Base-by-base conservation (phyloP, 257 asterid genomes). In the Lantana camara region DNA sequence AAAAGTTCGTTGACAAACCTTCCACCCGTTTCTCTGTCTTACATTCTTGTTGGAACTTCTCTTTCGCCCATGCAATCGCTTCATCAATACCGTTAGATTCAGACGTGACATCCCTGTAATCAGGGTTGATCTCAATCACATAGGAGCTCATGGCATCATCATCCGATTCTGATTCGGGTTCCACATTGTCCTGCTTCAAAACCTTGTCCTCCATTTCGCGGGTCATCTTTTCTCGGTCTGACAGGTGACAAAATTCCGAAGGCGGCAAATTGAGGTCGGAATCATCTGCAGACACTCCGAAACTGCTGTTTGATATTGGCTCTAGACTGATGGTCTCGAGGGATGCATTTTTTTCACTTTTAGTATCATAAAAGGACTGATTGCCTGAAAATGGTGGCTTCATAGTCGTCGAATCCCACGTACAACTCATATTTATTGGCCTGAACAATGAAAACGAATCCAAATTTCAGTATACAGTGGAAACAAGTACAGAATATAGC, bases 11-110 rank as follows among this genome's bases (percentile, higher is more conserved):
- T n/a, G n/a, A n/a, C n/a, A n/a, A 60, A 68, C 82, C 76, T 84
- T 74, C 72, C 1, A 66, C 14, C 5, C 73, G 17, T 34, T 79
- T 76, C 53, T 77, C 78, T 29, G 73, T 75, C 49, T 55, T 78
- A 49, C 63, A 68, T 17, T 67, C 77, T 64, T 73, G 73, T 50
- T 80, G 95, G 53, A 75, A 89, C 71, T 82, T 89, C 84, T 82
- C 95, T 68, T 84, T 89, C 0, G 90, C 96, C 95, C 95, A 89
- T 0, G 93, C 96, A 57, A 86, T 86, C 11, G 95, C 95, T 68
- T 89, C 96, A 75, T 86, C 88, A 0, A 89, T 83, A 19, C 86
- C 87, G 16, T 82, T 85, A 8, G 90, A 81, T 61, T 89, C 93
- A 19, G 75, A 80, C 1, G 66, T 60, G 35, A 68, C 86, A 37